Evolutionary conservation across 176 grass and related monocot species (phyloP), one percentile per base, ranked within the genome.

Genomic region (Aegilops bicornis): DNA sequence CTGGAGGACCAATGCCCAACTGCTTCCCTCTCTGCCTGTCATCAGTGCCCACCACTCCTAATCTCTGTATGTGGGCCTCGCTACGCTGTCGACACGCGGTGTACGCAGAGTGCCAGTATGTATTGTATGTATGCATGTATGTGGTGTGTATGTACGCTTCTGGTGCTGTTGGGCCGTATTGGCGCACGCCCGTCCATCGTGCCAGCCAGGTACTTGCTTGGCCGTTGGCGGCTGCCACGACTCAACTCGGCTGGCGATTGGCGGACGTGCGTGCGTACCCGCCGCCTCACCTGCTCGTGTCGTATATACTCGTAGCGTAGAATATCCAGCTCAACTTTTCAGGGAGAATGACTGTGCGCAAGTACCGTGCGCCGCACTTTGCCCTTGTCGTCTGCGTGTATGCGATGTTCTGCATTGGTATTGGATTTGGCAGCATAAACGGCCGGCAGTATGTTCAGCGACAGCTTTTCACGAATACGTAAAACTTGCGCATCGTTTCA

Each of bases 1-100:
- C n/a, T n/a, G n/a, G n/a, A n/a, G n/a, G n/a, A 71, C 50, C 73
- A 82, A 69, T 13, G 78, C 54, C 54, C 83, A 73, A 65, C 79
- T 39, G 88, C 88, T 50, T 54, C 70, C 54, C 82, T 19, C 65
- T 14, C 30, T 12, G 15, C 1, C 29, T n/a, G 6, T 12, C 72
- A 31, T 4, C 60, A 16, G 0, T 15, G 81, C 52, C 30, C 33
- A 25, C 80, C 13, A 7, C n/a, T 27, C 50, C 16, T 7, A 54
- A 54, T 54, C 50, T 7, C 5, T 48, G 50, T 2, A 52, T 6
- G 16, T 19, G 50, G 50, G 6, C 29, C 17, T 5, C 22, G 8
- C 2, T 19, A 66, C 27, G 12, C 25, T 16, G 27, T 66, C 64
- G 50, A 19, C 50, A 7, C 50, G 50, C 27, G 13, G 65, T 17